Evolutionary conservation across 2,329 filamentous ascomycete genomes (phyloP), one percentile per base, ranked within the genome.

Genomic region (Aspergillus carbonarius): DNA sequence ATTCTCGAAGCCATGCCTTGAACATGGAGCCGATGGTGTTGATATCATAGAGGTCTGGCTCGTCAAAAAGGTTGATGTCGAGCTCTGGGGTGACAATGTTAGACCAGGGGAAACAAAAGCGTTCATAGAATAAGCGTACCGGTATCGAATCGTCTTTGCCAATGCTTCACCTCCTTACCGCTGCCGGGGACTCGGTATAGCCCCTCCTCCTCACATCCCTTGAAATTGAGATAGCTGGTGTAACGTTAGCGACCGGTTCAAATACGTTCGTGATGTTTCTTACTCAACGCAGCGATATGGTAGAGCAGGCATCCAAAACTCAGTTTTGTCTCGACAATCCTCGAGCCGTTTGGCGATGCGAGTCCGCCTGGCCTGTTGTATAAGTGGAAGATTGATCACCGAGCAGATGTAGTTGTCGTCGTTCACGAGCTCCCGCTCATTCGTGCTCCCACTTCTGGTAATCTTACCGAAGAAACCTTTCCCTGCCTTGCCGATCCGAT

Each of bases 221-320:
- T 96, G 76, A 93, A 95, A 74, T 97, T 97, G 54, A 98, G 81
- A 73, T 96, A 97, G 77, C 83, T 85, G 47, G 60, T 44, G 61
- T 67, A 34, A 51, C n/a, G 57, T 67, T 55, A 68, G 63, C 54
- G 30, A 52, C n/a, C 18, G 23, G 2, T 17, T 32, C 17, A 25
- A 23, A 46, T 15, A 30, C 13, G n/a, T 17, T 17, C 7, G 17
- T 35, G 27, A n/a, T 23, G 3, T 37, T 37, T 78, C 83, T 71
- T 77, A 87, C 82, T 98, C 93, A 64, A 98, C 97, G 59, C 92
- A 96, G 63, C 93, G 85, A 90, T 93, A 97, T 0, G 93, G 93
- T 59, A 98, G 88, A 6, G 92, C 91, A 12, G 93, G 93, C 93
- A 98, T 96, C 93, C 93, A 98, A 71, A 96, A 98, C 71, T 97